These are phyloP conservation scores for Chlamydomonas reinhardtii DNA, from an alignment of 163 green algal genomes.

Conservation along the genomic window DNA sequence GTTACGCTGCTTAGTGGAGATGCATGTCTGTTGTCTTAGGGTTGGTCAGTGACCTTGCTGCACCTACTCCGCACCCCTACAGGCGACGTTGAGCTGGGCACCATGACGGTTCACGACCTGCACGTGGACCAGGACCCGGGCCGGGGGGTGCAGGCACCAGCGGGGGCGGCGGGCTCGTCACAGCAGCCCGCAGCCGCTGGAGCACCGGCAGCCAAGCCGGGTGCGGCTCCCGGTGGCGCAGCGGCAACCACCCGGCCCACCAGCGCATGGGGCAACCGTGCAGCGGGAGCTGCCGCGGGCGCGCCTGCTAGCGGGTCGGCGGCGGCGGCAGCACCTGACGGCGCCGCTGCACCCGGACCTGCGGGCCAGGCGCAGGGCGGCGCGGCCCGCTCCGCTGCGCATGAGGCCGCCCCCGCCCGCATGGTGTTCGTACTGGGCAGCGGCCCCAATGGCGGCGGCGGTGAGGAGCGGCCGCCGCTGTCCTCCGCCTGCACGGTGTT, in stretches of 20 bases:
- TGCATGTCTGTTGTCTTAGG: background rate
- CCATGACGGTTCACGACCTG: constrained; percentile 71
- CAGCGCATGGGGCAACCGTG: background rate
- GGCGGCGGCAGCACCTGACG: background rate
- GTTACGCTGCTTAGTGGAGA: too few species aligned
- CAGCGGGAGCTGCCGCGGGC: background rate
- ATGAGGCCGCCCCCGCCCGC: constrained; percentile 52
- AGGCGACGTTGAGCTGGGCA: constrained; percentile 58
- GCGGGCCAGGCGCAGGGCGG: background rate
- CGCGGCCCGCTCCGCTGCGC: constrained; percentile 23
- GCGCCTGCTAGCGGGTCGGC: background rate
- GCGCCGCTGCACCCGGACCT: background rate
- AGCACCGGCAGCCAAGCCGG: background rate
- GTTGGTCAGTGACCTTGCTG: too few species aligned
- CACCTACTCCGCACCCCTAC: background rate
- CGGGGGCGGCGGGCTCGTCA: background rate
- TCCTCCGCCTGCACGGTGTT: constrained; percentile 81
- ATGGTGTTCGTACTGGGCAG: constrained; percentile 77
- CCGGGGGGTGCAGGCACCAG: background rate
- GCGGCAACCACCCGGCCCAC: background rate
- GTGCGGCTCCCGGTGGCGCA: constrained; percentile 1
- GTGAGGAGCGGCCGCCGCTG: constrained; percentile 59
- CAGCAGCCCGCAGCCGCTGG: background rate
- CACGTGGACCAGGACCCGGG: constrained; percentile 53
- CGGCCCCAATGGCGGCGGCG: background rate